Conservation (phyloP, 129 eudicot genomes). For the Flaveria linearis region DNA sequence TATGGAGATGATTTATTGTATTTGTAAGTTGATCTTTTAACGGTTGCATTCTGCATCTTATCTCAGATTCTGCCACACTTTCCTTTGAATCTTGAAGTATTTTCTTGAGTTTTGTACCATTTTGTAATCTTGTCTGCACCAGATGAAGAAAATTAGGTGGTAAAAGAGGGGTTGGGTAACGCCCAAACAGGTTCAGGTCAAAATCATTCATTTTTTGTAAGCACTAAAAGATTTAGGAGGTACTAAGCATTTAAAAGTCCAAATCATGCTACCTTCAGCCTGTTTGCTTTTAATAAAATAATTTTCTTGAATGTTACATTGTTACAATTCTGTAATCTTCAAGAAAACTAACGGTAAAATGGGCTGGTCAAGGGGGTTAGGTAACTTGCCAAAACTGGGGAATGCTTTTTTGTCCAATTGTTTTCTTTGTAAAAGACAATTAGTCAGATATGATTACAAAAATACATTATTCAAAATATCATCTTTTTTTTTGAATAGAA, state of each 20-base stretch:
- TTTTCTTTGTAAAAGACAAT: not conserved
- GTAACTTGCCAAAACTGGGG: too few species aligned
- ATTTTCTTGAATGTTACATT: too few species aligned
- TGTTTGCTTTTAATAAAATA: too few species aligned
- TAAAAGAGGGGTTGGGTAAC: not conserved
- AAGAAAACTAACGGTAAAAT: too few species aligned
- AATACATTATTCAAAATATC: not conserved
- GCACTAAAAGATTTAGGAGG: not conserved
- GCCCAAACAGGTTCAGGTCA: not conserved
- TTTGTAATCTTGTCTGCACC: constrained; percentile 65
- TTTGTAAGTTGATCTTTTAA: constrained; percentile 62
- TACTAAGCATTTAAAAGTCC: too few species aligned
- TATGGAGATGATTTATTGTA: constrained; percentile 71
- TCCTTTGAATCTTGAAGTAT: constrained; percentile 80
- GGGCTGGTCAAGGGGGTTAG: too few species aligned
- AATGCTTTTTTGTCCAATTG: not conserved
- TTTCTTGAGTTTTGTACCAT: constrained; percentile 72
- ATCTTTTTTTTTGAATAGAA: not conserved
- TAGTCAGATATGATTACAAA: not conserved
- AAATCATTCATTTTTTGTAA: not conserved
- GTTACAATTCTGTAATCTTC: too few species aligned
- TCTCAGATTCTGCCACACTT: constrained; percentile 59
- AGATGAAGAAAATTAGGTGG: not conserved
- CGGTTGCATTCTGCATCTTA: constrained; percentile 72
- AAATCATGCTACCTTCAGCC: too few species aligned